These are phyloP conservation scores for Lichtheimia corymbifera DNA, from an alignment of 371 early-diverging fungal species.

Conservation along the genomic window DNA sequence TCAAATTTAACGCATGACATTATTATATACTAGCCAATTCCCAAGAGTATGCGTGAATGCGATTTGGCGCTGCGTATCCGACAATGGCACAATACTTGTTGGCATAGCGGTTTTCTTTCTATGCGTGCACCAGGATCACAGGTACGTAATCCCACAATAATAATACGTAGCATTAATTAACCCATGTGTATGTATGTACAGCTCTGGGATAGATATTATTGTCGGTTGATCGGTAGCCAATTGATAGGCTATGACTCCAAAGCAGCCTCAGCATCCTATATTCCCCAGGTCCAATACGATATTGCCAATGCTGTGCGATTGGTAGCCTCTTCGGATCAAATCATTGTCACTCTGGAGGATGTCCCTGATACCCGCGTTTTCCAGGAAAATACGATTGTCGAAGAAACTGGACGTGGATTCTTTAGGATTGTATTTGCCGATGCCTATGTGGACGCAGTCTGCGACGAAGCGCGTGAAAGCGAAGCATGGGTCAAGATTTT, in stretches of 20 bases:
- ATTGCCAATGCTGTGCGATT: constrained; percentile 41
- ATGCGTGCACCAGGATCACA: constrained; percentile 29
- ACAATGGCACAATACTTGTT: constrained; percentile 46
- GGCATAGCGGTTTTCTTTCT: constrained; percentile 32
- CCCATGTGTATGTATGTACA: constrained; percentile 7
- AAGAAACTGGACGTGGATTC: constrained; percentile 36
- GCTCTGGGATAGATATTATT: constrained; percentile 44
- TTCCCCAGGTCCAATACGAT: constrained; percentile 28
- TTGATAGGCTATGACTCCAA: constrained; percentile 41
- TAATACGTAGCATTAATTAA: too few species aligned
- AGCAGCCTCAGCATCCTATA: constrained; percentile 25
- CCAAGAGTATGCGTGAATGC: constrained; percentile 44
- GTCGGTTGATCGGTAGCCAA: constrained; percentile 42
- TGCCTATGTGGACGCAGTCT: constrained; percentile 40
- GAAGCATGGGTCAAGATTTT: constrained; percentile 50
- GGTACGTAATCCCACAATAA: constrained; percentile 17
- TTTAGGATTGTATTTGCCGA: constrained; percentile 41
- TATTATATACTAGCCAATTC: constrained; percentile 39
- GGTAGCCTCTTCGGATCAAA: constrained; percentile 44
- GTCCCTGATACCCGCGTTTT: constrained; percentile 13
- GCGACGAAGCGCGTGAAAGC: constrained; percentile 39
- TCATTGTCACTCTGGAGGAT: constrained; percentile 39
- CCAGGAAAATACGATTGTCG: constrained; percentile 4
- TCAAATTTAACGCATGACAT: background rate
- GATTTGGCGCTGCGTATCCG: constrained; percentile 42